Evolutionary conservation across 352 stramenopile species (phyloP), one percentile per base, ranked within the genome.

Genomic region (Phytophthora sp.): DNA sequence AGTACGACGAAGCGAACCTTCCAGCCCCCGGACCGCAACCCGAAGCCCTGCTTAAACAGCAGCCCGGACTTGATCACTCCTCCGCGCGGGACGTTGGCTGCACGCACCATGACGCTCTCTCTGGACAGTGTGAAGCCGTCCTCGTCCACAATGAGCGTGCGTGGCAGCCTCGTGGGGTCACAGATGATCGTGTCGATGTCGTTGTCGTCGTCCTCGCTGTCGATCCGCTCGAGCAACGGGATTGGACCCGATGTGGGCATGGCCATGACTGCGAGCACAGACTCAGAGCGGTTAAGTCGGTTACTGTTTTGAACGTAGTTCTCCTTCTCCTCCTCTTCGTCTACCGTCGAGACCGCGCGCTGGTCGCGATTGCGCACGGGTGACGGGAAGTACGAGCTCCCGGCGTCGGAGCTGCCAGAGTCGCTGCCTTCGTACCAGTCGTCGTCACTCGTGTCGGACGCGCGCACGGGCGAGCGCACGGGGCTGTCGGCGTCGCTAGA

Each of bases 1-100:
- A 94, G 73, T 52, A 84, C 72, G 15, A 88, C 84, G 66, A 77
- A 89, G 27, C 86, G 86, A 30, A 91, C 82, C 31, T 95, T 95
- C 86, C 86, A 95, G 35, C 82, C 82, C 27, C 84, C 84, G 0
- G 58, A 46, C 11, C 71, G 68, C 23, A 90, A 63, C 1, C 75
- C 75, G 57, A 88, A 89, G 57, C 82, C 84, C 52, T 91, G 84
- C 42, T 93, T 93, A 50, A 93, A 93, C 12, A 93, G 67, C 50
- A 93, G 30, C 0, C 84, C 84, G 3, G 77, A 74, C 77, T 91
- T 91, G 70, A 93, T 88, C 23, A 88, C 76, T 7, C 77, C 57
- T 4, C 68, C 60, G 18, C 66, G 75, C 23, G 70, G 69, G 8
- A 85, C 45, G 13, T 54, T 71, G 27, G 77, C 74, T 4, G 77